These are phyloP conservation scores for Escovopsis sp. DNA, from an alignment of 2,329 filamentous ascomycete genomes.

Conservation along the genomic window DNA sequence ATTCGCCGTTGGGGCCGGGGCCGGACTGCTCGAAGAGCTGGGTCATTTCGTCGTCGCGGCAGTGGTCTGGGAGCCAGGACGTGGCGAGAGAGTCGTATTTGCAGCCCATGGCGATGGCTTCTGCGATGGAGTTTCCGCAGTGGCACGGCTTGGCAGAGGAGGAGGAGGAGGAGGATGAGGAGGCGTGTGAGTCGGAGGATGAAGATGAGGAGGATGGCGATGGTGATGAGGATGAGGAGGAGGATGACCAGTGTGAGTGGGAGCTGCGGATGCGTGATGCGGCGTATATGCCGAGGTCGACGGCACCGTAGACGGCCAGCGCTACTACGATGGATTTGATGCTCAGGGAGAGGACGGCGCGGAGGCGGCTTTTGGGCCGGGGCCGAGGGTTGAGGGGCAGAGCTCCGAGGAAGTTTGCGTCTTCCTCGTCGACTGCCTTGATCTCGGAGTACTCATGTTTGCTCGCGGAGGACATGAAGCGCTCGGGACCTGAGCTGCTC, in stretches of 20 bases:
- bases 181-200: too few relatives aligned
- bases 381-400: neutral
- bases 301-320: neutral
- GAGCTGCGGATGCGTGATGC: neutral
- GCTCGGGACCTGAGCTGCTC: neutral
- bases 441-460: neutral
- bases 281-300: neutral
- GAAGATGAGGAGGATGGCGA: too few relatives aligned
- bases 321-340: neutral
- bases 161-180: too few relatives aligned
- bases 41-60: conserved; percentile 18
- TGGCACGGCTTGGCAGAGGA: conserved; percentile 8
- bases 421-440: neutral
- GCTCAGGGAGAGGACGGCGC: neutral
- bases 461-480: neutral
- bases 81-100: conserved; percentile 19
- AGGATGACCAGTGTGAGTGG: too few relatives aligned
- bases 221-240: too few relatives aligned
- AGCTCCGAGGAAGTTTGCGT: neutral
- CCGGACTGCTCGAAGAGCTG: conserved; percentile 17
- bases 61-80: conserved; percentile 19
- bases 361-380: neutral
- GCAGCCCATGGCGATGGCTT: conserved; percentile 15
- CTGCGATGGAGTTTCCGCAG: conserved; percentile 15
- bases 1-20: conserved; percentile 13